Evolutionary conservation across 2,329 filamentous ascomycete species (phyloP).

Genomic region (Trichoderma semiorbis): DNA sequence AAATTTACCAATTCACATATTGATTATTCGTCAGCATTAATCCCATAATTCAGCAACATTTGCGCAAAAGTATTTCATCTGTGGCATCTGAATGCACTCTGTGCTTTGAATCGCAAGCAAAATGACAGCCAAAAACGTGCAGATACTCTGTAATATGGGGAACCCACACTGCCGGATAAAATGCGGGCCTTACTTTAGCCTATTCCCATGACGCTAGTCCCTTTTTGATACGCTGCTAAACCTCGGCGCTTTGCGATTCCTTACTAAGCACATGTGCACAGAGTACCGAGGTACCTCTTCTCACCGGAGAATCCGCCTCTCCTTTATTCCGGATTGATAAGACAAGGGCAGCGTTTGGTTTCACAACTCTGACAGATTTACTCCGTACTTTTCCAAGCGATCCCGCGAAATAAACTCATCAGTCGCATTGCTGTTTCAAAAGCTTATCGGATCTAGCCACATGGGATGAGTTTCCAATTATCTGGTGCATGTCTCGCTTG

Average conservation of each 20-base stretch:
- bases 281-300: neutral
- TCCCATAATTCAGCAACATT: too few species aligned
- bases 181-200: neutral
- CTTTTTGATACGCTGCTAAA: neutral
- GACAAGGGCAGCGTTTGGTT: neutral
- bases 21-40: too few species aligned
- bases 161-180: neutral
- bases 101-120: neutral
- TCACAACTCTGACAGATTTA: neutral
- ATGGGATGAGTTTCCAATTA: neutral
- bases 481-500: neutral
- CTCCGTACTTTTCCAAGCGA: neutral
- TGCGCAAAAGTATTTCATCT: too few species aligned
- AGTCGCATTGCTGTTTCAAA: neutral
- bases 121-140: neutral
- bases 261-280: neutral
- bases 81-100: neutral
- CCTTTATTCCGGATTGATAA: neutral
- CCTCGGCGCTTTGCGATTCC: neutral
- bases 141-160: neutral
- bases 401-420: neutral
- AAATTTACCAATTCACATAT: too few species aligned
- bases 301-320: neutral
- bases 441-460: neutral
- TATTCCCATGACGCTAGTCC: neutral